Evolutionary conservation across 768 basidiomycete species (phyloP).

Genomic region (Hortiboletus flavorubellus): DNA sequence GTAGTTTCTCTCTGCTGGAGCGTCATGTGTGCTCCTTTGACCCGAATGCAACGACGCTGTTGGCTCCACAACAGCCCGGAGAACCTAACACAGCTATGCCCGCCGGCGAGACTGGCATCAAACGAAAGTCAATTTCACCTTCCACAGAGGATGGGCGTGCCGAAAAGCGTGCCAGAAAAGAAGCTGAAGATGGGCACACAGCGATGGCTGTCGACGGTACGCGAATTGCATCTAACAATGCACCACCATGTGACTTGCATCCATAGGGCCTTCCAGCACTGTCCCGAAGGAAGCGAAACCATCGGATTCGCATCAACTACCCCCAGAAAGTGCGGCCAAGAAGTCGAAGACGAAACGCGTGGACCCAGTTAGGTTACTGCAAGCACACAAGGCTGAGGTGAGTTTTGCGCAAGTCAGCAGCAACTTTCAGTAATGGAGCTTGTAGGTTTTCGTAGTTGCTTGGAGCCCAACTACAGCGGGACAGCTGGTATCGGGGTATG

Average conservation of each 20-base stretch:
- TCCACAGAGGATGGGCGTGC: slow-evolving; percentile 45
- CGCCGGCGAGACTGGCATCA: slow-evolving; percentile 29
- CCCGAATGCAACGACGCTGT: slow-evolving; percentile 23
- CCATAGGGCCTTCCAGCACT: slow-evolving; percentile 13
- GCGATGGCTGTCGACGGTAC: slow-evolving; percentile 43
- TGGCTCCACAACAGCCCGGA: slow-evolving; percentile 17
- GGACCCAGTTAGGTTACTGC: slow-evolving; percentile 44
- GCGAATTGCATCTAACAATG: slow-evolving; percentile 25
- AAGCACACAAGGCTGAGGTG: slow-evolving; percentile 64
- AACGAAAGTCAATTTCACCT: slow-evolving; percentile 52
- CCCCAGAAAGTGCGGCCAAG: slow-evolving; percentile 23
- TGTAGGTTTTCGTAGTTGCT: slow-evolving; percentile 74
- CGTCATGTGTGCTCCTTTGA: slow-evolving; percentile 67
- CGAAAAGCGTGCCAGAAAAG: slow-evolving; percentile 63
- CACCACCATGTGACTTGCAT: background rate
- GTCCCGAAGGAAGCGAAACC: slow-evolving; percentile 20
- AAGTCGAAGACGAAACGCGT: slow-evolving; percentile 36
- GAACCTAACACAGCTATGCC: slow-evolving; percentile 8
- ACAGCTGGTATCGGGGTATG: slow-evolving; percentile 73
- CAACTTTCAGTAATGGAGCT: slow-evolving; percentile 2
- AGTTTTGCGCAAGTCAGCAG: slow-evolving; percentile 15
- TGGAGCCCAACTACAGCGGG: slow-evolving; percentile 66
- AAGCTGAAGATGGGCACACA: slow-evolving; percentile 36
- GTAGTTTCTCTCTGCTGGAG: slow-evolving; percentile 71
- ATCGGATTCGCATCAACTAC: slow-evolving; percentile 18